Evolutionary conservation across 495 filamentous ascomycete species (phyloP).

Genomic region (Hypoxylon crocopeplum): DNA sequence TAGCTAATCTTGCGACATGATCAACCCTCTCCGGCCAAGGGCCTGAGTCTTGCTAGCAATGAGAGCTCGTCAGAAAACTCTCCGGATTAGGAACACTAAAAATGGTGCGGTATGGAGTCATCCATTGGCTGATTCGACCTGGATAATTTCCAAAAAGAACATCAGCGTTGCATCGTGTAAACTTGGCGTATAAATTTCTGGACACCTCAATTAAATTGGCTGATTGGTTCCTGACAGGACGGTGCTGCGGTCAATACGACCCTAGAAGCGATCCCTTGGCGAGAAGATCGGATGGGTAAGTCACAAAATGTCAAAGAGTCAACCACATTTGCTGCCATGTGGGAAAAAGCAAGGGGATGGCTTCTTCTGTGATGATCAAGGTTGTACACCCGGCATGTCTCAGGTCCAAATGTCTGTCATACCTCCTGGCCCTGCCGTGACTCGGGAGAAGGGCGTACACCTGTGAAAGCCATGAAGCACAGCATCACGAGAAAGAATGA

Average conservation of each 20-base stretch:
- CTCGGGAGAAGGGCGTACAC: conserved; percentile 13
- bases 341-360: conserved; percentile 27
- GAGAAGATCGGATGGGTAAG: conserved; percentile 34
- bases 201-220: conserved; percentile 32
- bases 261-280: conserved; percentile 43
- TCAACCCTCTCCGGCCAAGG: conserved; percentile 21
- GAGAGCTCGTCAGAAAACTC: conserved; percentile 32
- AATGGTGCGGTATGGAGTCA: conserved; percentile 18
- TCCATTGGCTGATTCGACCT: conserved; percentile 24
- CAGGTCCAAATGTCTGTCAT: conserved; percentile 30
- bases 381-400: conserved; percentile 14
- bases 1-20: conserved; percentile 36
- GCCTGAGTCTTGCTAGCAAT: conserved; percentile 8
- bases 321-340: conserved; percentile 14
- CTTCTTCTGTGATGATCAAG: conserved; percentile 1
- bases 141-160: conserved; percentile 35
- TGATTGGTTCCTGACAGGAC: conserved; percentile 24
- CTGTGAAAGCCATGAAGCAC: conserved; percentile 26
- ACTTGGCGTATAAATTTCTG: conserved; percentile 28
- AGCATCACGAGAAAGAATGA: conserved; percentile 15
- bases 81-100: conserved; percentile 30
- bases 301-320: conserved; percentile 26
- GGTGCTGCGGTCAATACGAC: conserved; percentile 25
- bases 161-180: conserved; percentile 26
- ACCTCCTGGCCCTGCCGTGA: conserved; percentile 8